Conservation (phyloP, 2,329 filamentous ascomycete species). For the Zymoseptoria pseudotritici region DNA sequence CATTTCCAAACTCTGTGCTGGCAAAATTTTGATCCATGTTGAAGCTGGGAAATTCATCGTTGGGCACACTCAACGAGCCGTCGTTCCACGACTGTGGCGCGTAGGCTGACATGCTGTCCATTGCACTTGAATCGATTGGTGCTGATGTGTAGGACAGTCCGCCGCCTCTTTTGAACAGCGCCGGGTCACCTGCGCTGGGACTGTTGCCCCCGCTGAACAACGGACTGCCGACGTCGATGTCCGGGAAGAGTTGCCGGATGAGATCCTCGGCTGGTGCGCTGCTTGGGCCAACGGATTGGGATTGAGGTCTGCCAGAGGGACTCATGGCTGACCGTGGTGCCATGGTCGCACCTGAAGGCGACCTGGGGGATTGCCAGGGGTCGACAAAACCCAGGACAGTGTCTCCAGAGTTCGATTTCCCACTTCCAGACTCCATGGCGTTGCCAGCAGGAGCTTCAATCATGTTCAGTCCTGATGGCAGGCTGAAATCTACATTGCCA, state of each 20-base stretch:
- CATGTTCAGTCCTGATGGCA: conserved; percentile 10
- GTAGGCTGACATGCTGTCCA: conserved; percentile 20
- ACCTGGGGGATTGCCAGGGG: conserved; percentile 19
- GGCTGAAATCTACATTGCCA: conserved; percentile 19
- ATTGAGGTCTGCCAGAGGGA: conserved; percentile 18
- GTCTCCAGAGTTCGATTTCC: conserved; percentile 10
- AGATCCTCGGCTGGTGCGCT: conserved; percentile 25
- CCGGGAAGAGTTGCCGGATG: conserved; percentile 28
- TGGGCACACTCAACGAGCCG: conserved; percentile 26
- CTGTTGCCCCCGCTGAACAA: conserved; percentile 11
- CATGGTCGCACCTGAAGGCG: conserved; percentile 8
- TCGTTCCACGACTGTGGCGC: conserved; percentile 28
- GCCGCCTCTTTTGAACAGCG: conserved; percentile 4
- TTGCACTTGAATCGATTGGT: conserved; percentile 4
- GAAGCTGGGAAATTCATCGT: conserved; percentile 24
- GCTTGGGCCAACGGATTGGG: conserved; percentile 23
- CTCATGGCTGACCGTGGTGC: conserved; percentile 10
- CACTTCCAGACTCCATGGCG: conserved; percentile 5
- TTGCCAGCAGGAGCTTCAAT: conserved; percentile 15
- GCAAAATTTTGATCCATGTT: conserved; percentile 25
- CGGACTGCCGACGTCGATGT: conserved; percentile 21
- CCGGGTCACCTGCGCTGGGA: conserved; percentile 5
- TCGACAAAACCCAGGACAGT: conserved; percentile 9
- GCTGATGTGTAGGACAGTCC: conserved; percentile 6
- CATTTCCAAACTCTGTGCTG: conserved; percentile 17